phyloP scores from a whole-genome alignment of 164 flowering plant species.

The Paratinospora sagittata region DNA sequence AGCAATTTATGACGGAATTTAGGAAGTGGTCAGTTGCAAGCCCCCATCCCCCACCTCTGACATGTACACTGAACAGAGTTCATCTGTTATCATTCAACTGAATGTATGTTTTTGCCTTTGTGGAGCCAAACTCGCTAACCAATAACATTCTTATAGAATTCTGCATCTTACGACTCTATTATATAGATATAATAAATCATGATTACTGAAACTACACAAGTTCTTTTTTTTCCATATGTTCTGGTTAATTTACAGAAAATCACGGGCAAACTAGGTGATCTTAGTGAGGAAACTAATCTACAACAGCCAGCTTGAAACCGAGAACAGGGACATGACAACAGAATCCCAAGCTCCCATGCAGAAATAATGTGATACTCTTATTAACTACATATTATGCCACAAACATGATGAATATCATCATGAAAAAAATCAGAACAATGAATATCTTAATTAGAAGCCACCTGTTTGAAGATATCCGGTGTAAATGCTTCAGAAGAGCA shows the following conservation, averaged over 20 bases:
- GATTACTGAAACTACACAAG: background rate
- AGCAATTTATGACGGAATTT: no score
- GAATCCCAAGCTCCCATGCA: background rate
- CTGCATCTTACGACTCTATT: background rate
- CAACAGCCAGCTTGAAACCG: conserved; percentile 1
- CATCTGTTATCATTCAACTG: no score
- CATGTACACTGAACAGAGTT: no score
- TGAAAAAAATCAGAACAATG: conserved; percentile 56
- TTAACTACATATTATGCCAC: conserved; percentile 29
- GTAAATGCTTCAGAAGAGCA: conserved; percentile 69
- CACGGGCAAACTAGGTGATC: background rate
- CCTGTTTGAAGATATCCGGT: conserved; percentile 68
- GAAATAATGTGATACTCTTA: background rate
- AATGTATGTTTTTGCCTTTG: no score
- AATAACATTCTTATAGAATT: background rate
- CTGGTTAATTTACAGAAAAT: background rate
- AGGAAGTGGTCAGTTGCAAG: no score
- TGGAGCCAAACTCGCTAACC: no score
- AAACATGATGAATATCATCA: conserved; percentile 59
- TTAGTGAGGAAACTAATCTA: background rate
- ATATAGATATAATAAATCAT: background rate
- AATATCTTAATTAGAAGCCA: conserved; percentile 84
- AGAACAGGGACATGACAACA: background rate
- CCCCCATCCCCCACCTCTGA: no score
- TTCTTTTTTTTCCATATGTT: background rate